A percentile compares a stretch with the other conserved stretches of the same genome.
Conservation (phyloP, 805 yeast species). For the Sugiyamaella mastotermitis region DNA sequence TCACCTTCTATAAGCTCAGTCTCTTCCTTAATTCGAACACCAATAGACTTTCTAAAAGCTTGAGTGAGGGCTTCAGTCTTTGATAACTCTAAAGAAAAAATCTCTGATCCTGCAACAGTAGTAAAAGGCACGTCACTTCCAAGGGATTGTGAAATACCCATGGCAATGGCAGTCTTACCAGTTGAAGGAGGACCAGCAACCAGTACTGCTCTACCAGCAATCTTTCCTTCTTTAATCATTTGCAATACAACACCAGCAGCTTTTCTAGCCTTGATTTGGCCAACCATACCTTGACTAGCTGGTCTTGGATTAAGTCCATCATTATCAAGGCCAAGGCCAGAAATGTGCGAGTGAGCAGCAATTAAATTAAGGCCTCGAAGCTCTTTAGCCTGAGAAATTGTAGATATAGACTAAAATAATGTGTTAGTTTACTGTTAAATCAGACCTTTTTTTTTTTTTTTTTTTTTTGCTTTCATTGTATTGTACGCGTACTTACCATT, state of each 20-base stretch:
- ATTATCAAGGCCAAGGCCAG: constrained; percentile 88
- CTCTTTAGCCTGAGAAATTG: constrained; percentile 41
- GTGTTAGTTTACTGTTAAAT: too few species aligned
- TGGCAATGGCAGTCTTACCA: constrained; percentile 97
- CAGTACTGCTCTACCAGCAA: constrained; percentile 94
- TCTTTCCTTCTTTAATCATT: constrained; percentile 88
- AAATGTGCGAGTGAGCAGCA: constrained; percentile 97
- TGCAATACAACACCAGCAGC: constrained; percentile 94
- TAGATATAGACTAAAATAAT: constrained; percentile 34
- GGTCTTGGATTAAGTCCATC: constrained; percentile 80
- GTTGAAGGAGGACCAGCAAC: constrained; percentile 99
- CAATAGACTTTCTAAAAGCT: constrained; percentile 93
- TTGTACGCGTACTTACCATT: too few species aligned
- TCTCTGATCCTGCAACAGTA: constrained; percentile 89
- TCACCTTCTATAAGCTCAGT: constrained; percentile 98
- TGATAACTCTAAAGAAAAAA: constrained; percentile 83
- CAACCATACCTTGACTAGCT: constrained; percentile 92
- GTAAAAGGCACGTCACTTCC: constrained; percentile 88
- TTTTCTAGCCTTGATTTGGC: constrained; percentile 88
- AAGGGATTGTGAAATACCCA: constrained; percentile 55
- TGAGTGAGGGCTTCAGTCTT: constrained; percentile 96
- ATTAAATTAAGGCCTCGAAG: constrained; percentile 65
- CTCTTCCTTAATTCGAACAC: constrained; percentile 91
- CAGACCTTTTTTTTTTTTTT: too few species aligned
- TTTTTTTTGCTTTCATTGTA: too few species aligned